Evolutionary conservation across 805 yeast genomes (phyloP).

Genomic region (Peterozyma xylosa): DNA sequence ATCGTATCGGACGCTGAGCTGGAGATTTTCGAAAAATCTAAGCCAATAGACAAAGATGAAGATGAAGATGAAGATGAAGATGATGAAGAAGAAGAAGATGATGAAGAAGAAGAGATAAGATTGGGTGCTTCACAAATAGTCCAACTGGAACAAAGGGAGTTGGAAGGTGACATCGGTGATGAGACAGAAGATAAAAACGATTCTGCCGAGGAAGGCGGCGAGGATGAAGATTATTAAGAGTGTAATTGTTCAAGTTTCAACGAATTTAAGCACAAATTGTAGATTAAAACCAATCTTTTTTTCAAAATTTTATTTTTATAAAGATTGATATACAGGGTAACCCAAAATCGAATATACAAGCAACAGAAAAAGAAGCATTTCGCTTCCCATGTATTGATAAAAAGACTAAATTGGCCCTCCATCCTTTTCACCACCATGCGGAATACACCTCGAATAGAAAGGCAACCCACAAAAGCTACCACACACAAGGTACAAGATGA

Average conservation of each 20-base stretch:
- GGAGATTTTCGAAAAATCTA: background rate
- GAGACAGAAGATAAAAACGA: background rate
- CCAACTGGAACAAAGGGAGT: constrained; percentile 18
- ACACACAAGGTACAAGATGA: constrained; percentile 35
- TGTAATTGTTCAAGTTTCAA: constrained; percentile 4
- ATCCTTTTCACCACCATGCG: constrained; percentile 18
- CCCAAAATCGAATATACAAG: no score
- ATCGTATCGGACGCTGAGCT: constrained; percentile 3
- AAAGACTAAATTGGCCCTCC: background rate
- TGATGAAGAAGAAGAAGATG: constrained; percentile 5
- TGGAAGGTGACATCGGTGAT: constrained; percentile 14
- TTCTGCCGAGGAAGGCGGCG: constrained; percentile 6
- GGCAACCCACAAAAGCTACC: constrained; percentile 52
- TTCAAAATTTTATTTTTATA: no score
- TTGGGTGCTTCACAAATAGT: constrained; percentile 14
- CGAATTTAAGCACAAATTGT: background rate
- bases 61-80: constrained; percentile 11
- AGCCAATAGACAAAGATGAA: constrained; percentile 10
- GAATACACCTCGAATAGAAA: constrained; percentile 32
- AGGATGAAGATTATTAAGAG: constrained; percentile 3
- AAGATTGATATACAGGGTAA: no score
- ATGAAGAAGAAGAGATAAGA: constrained; percentile 8
- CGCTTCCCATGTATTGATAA: no score
- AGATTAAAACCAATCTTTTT: no score
- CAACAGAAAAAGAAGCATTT: no score